phyloP scores from a whole-genome alignment of 371 early-diverging fungal species.

The Chytridium lagenaria region DNA sequence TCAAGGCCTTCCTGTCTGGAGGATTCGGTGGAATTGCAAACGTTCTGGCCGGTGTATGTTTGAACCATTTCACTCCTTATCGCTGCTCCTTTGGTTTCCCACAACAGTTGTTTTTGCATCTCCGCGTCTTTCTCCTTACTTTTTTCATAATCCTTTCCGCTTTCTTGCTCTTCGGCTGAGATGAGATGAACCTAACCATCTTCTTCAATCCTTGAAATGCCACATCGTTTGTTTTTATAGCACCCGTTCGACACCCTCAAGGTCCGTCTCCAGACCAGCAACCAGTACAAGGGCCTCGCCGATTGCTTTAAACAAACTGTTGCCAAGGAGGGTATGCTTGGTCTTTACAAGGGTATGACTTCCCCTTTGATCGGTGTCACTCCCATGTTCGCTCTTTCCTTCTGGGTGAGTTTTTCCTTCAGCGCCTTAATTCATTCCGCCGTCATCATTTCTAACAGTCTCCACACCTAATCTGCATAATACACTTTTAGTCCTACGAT shows the following conservation, averaged over 20 bases:
- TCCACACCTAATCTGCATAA: too few relatives aligned
- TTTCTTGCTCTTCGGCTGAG: too few relatives aligned
- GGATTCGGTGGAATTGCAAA: constrained; percentile 76
- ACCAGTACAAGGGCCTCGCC: constrained; percentile 83
- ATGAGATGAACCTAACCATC: too few relatives aligned
- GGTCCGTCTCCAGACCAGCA: constrained; percentile 90
- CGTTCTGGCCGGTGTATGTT: constrained; percentile 64
- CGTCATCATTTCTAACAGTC: neutral
- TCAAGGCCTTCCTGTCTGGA: constrained; percentile 94
- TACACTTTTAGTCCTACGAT: constrained; percentile 79
- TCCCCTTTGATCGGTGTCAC: constrained; percentile 61
- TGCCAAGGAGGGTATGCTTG: constrained; percentile 60
- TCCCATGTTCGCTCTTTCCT: constrained; percentile 91
- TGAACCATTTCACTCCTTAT: too few relatives aligned
- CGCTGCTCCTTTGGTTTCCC: too few relatives aligned
- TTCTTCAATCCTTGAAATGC: too few relatives aligned
- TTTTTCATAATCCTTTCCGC: neutral
- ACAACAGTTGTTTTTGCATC: neutral
- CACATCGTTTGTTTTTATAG: too few relatives aligned
- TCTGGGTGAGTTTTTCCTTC: constrained; percentile 67
- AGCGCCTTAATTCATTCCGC: neutral
- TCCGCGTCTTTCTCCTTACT: neutral
- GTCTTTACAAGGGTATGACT: constrained; percentile 59
- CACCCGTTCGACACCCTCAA: constrained; percentile 60
- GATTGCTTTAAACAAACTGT: constrained; percentile 91